Conservation (phyloP, 345 rosid species). For the Jatropha curcas region DNA sequence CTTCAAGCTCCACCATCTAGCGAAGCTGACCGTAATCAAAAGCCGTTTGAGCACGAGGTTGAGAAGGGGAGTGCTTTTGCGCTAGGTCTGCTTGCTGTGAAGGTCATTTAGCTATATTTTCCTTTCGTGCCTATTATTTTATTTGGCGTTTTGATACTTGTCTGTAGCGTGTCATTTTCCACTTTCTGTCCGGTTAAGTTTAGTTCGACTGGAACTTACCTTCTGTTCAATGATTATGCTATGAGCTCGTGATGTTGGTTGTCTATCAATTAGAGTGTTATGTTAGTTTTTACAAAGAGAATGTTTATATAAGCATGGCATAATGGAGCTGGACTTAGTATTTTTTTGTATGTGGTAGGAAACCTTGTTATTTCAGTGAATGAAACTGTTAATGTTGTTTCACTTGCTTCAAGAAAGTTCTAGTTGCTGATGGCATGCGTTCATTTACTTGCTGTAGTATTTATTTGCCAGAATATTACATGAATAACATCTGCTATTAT, state of each 20-base stretch:
- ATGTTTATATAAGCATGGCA: not conserved
- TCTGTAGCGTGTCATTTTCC: not conserved
- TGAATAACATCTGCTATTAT: not conserved
- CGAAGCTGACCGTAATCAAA: conserved; percentile 49
- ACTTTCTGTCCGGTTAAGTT: not conserved
- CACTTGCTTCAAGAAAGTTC: not conserved
- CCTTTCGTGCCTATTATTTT: conserved; percentile 7
- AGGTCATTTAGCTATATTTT: conserved; percentile 45
- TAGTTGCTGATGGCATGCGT: not conserved
- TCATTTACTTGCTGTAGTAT: not conserved
- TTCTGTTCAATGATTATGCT: not conserved
- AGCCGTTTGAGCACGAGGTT: conserved; percentile 92
- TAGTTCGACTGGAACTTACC: not conserved
- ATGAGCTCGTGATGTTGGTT: not conserved
- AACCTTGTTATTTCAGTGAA: not conserved
- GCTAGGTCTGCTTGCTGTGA: conserved; percentile 91
- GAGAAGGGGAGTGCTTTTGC: conserved; percentile 99
- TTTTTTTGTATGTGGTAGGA: not conserved
- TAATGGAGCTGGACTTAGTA: not conserved
- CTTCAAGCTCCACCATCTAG: conserved; percentile 67
- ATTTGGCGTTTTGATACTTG: conserved; percentile 7
- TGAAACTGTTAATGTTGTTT: not conserved
- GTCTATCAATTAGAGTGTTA: not conserved
- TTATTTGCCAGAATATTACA: not conserved
- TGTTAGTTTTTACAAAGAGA: not conserved